Conservation (phyloP, 169 alveolate species). For the Sarcocystis neurona region DNA sequence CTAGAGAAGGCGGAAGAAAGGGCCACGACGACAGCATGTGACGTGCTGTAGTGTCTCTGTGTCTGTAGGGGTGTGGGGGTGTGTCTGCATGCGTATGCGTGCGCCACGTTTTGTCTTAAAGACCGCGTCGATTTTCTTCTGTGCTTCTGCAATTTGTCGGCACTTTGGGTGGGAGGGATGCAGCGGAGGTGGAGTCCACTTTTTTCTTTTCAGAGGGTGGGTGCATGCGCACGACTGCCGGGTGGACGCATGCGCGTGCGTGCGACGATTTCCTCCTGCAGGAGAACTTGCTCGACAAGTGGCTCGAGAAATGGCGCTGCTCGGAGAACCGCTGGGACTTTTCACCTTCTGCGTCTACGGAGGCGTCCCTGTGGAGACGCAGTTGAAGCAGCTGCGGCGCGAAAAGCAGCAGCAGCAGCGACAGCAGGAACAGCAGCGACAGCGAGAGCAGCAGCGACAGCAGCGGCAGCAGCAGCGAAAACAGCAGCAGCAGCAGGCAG, state of each 20-base stretch:
- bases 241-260: neutral
- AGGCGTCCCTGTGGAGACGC: slow-evolving; percentile 22
- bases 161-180: too few species aligned
- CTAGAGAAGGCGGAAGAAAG: too few species aligned
- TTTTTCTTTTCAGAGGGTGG: too few species aligned
- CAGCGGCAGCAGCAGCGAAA: slow-evolving; percentile 12
- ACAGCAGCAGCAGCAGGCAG: neutral
- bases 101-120: too few species aligned
- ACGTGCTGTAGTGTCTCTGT: too few species aligned
- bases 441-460: neutral
- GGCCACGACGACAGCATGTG: too few species aligned
- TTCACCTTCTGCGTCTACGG: slow-evolving; percentile 29
- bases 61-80: too few species aligned
- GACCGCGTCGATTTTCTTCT: too few species aligned
- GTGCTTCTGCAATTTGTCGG: too few species aligned
- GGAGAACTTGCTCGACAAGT: slow-evolving; percentile 56
- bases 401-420: slow-evolving; percentile 15
- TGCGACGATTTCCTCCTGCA: neutral
- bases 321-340: slow-evolving; percentile 39
- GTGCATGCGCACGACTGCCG: neutral
- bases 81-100: too few species aligned
- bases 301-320: slow-evolving; percentile 33
- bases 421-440: neutral
- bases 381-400: slow-evolving; percentile 4
- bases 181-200: neutral